A percentile compares a stretch with the other conserved stretches of the same genome.
phyloP scores from a whole-genome alignment of 2,329 filamentous ascomycete species.

The Allantophomopsis cytisporea region DNA sequence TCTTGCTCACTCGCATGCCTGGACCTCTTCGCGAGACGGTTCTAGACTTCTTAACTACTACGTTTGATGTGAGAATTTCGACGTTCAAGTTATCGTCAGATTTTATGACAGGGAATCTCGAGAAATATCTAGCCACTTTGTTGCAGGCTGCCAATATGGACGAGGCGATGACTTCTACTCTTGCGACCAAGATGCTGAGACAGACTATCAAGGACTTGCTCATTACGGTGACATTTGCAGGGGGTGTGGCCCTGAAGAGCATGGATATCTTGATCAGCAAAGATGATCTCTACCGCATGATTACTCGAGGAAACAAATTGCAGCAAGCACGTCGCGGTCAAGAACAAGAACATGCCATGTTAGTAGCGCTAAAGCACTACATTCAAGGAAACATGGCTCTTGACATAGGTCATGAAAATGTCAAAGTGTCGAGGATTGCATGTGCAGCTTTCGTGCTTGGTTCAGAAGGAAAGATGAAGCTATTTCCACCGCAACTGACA shows the following conservation, averaged over 20 bases:
- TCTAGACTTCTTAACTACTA: slow-evolving; percentile 24
- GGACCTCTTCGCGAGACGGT: slow-evolving; percentile 25
- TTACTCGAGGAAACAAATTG: slow-evolving; percentile 11
- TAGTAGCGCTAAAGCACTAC: slow-evolving; percentile 22
- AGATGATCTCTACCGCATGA: slow-evolving; percentile 21
- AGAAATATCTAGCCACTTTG: slow-evolving; percentile 14
- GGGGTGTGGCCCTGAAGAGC: slow-evolving; percentile 19
- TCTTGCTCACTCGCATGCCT: slow-evolving; percentile 31
- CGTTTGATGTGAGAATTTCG: slow-evolving; percentile 27
- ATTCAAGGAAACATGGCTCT: slow-evolving; percentile 25
- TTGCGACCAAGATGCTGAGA: slow-evolving; percentile 2
- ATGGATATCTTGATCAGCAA: slow-evolving; percentile 26
- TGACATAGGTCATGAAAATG: slow-evolving; percentile 21
- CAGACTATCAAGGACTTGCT: slow-evolving; percentile 13
- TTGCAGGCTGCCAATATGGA: slow-evolving; percentile 8
- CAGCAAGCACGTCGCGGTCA: not conserved
- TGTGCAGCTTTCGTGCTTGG: slow-evolving; percentile 26
- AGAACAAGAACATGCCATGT: slow-evolving; percentile 19
- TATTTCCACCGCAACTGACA: slow-evolving; percentile 12
- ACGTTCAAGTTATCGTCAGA: slow-evolving; percentile 20
- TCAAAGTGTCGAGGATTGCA: slow-evolving; percentile 24
- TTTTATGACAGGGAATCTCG: slow-evolving; percentile 19
- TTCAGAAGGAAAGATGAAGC: slow-evolving; percentile 24
- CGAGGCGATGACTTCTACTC: slow-evolving; percentile 1
- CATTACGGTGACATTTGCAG: slow-evolving; percentile 14